Conservation (phyloP, 441 rosid genomes). For the Arabidopsis lyrata region DNA sequence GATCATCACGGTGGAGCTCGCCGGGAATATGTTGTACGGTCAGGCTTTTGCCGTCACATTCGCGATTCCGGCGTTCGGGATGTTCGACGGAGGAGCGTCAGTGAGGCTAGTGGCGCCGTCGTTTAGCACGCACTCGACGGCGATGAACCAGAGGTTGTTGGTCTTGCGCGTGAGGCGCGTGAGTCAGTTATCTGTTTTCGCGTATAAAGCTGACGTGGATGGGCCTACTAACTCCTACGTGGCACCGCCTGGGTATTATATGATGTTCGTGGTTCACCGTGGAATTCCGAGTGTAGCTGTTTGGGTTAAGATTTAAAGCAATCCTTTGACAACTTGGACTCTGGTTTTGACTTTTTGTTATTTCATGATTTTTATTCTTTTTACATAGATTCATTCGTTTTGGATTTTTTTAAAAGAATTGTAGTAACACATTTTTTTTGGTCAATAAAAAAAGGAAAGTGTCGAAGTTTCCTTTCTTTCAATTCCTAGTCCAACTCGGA, state of each 20-base stretch:
- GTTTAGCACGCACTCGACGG: constrained; percentile 78
- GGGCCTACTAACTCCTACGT: constrained; percentile 60
- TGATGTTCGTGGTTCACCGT: constrained; percentile 74
- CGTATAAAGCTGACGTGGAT: constrained; percentile 53
- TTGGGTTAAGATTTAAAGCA: constrained; percentile 65
- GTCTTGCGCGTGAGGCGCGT: constrained; percentile 50
- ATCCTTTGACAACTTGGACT: neutral
- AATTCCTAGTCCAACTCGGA: neutral
- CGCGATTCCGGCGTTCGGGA: constrained; percentile 42
- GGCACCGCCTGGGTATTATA: constrained; percentile 84
- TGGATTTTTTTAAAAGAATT: neutral
- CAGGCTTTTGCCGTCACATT: constrained; percentile 55
- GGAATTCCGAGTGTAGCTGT: constrained; percentile 70
- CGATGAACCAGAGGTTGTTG: constrained; percentile 83
- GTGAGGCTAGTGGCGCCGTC: constrained; percentile 69
- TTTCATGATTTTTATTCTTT: neutral
- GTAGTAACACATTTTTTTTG: constrained; percentile 10
- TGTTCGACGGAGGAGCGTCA: constrained; percentile 33
- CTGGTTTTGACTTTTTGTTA: constrained; percentile 4
- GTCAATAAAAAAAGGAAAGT: neutral
- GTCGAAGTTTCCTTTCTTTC: neutral
- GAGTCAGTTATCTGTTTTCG: constrained; percentile 46
- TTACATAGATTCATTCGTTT: constrained; percentile 8
- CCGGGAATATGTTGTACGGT: constrained; percentile 49
- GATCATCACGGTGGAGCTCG: constrained; percentile 55